Evolutionary conservation across 1,284 basidiomycete genomes (phyloP).

Genomic region (Leccinum pachyderme): DNA sequence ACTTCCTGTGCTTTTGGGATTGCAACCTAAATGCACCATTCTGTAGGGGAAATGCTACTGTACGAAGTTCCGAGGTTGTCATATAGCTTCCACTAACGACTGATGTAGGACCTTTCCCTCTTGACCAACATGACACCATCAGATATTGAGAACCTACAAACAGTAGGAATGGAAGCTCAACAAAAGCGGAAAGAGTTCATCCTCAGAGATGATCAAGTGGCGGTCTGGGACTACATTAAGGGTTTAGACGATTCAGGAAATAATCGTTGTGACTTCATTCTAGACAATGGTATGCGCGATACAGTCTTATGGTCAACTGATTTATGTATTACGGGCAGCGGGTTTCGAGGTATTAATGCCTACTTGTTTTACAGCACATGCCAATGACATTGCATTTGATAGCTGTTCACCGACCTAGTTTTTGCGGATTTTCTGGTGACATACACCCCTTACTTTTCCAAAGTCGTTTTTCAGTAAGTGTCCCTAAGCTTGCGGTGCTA

Average conservation of each 20-base stretch:
- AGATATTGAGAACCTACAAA: conserved; percentile 84
- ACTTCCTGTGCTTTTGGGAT: neutral
- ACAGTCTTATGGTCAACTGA: conserved; percentile 15
- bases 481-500: neutral
- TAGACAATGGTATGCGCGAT: conserved; percentile 76
- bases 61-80: conserved; percentile 25
- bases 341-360: conserved; percentile 67
- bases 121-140: conserved; percentile 76
- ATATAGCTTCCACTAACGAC: conserved; percentile 4
- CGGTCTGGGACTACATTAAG: conserved; percentile 75
- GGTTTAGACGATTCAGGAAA: conserved; percentile 39
- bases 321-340: conserved; percentile 43
- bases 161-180: conserved; percentile 77
- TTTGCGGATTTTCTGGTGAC: conserved; percentile 94
- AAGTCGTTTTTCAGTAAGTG: conserved; percentile 86
- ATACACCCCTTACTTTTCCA: conserved; percentile 77
- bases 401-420: conserved; percentile 92
- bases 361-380: neutral
- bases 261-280: conserved; percentile 79
- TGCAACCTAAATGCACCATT: neutral
- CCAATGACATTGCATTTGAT: conserved; percentile 4
- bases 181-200: conserved; percentile 75
- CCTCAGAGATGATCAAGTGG: conserved; percentile 79
- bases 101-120: conserved; percentile 71
- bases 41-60: conserved; percentile 79